Evolutionary conservation across 306 rosid genomes (phyloP), one percentile per base, ranked within the genome.

Genomic region (Dryas alaskensis): DNA sequence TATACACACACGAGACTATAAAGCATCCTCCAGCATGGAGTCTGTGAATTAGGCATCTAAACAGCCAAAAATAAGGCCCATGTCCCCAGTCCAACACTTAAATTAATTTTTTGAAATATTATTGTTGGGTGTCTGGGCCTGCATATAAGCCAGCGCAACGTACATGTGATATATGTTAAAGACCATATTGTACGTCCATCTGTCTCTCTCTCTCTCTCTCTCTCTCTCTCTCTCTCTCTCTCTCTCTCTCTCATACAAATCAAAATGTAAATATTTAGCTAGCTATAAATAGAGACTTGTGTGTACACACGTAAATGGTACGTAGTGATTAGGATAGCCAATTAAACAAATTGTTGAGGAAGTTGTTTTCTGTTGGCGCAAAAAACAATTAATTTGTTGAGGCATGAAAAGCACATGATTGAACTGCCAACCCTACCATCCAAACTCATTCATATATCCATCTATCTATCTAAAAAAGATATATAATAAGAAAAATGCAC

Each of bases 381-480:
- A 3, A 61, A 25, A 2, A 31, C 37, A 31, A 31, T 31, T 1
- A 76, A 77, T 77, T 86, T 53, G 92, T 87, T 90, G 78, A 72
- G 79, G 70, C 96, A 90, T 76, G 80, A 74, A 81, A 72, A 67
- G 77, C 83, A 79, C 90, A 83, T 90, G 96, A 88, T 61, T 67
- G 44, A 90, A 85, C 96, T 80, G 79, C 90, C 93, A 58, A 37
- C 70, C 42, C 19, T 22, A 0, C 11, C 61, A 60, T 60, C 65
- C 65, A 12, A 27, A 60, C 8, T 11, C 37, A 31, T 31, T 31
- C 37, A 31, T 31, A 31, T 31, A 31, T 31, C 3, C 37, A 31
- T 31, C 37, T 10, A 27, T 11, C 65, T 43, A 27, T 60, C 10
- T 10, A 60, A 27, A 31, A 31, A 31, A 1, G 37, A 31, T 1